Evolutionary conservation across 2,329 filamentous ascomycete genomes (phyloP), one percentile per base, ranked within the genome.

Genomic region (Metarhizium humberi): DNA sequence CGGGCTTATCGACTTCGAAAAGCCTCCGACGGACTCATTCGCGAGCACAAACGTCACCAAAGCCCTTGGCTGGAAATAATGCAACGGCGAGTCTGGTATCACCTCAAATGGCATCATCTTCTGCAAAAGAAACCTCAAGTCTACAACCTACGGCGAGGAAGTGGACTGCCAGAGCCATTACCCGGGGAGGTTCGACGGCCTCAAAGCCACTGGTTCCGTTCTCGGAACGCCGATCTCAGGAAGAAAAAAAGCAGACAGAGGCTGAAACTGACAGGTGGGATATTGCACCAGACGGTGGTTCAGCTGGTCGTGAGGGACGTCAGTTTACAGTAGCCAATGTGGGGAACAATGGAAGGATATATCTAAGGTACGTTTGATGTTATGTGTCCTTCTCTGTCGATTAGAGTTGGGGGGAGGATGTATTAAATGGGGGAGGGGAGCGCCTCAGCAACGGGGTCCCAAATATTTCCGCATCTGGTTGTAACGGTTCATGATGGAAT

Each of bases 251-350:
- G n/a, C 56, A 65, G 58, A 11, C 78, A 61, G 79, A 78, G 55
- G 71, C 73, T 53, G 84, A 86, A 54, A 64, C 75, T 11, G 78
- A 79, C 56, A 81, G 76, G 64, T 75, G 73, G 62, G 80, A 83
- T 54, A 73, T 83, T 56, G 72, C 76, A n/a, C 76, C 80, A 11
- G 86, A 89, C 64, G 79, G 79, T 56, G 72, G 77, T 56, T 81
- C 83, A 50, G 80, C 76, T 54, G 79, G 81, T 38, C 78, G 85
- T 57, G 82, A 85, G 66, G 85, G 84, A 51, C 80, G 86, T 54
- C 84, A 89, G 64, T 92, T 92, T 67, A 85, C 87, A 2, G 88
- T 92, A 54, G 84, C 86, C 52, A 92, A 91, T 69, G 88, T 92
- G 57, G 88, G 88, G 29, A 88, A 90, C 67, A 90, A 91, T 71